Evolutionary conservation across 2,329 filamentous ascomycete species (phyloP).

Genomic region (Cladosporium sp.): DNA sequence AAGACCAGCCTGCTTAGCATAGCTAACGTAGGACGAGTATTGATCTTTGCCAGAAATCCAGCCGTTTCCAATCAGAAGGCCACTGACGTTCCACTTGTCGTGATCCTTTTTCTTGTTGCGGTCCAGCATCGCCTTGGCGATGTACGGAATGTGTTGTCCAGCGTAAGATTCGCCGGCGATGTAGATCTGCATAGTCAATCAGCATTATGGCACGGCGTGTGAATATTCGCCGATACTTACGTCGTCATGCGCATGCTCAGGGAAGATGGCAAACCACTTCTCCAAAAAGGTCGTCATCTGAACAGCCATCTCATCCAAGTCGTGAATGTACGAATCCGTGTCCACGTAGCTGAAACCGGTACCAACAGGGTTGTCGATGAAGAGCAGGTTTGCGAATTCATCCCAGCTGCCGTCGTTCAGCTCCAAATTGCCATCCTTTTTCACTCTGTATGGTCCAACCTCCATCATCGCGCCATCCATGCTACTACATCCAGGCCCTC

Average conservation of each 20-base stretch:
- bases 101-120: slow-evolving; percentile 61
- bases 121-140: slow-evolving; percentile 82
- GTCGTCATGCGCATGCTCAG: slow-evolving; percentile 86
- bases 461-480: slow-evolving; percentile 97
- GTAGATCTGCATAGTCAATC: slow-evolving; percentile 61
- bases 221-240: slow-evolving; percentile 50
- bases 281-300: slow-evolving; percentile 87
- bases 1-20: slow-evolving; percentile 70
- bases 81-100: slow-evolving; percentile 70
- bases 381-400: slow-evolving; percentile 94
- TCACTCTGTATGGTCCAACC: slow-evolving; percentile 84
- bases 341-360: slow-evolving; percentile 96
- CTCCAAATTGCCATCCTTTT: slow-evolving; percentile 63
- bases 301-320: slow-evolving; percentile 80
- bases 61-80: slow-evolving; percentile 90
- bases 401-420: slow-evolving; percentile 97
- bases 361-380: slow-evolving; percentile 94
- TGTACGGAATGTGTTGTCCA: slow-evolving; percentile 94
- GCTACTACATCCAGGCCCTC: slow-evolving; percentile 92
- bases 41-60: slow-evolving; percentile 93
- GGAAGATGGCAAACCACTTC: slow-evolving; percentile 86
- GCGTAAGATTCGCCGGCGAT: slow-evolving; percentile 95
- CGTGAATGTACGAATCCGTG: slow-evolving; percentile 77
- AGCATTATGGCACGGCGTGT: slow-evolving; percentile 11
- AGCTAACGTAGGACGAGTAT: slow-evolving; percentile 81